phyloP scores from a whole-genome alignment of 495 filamentous ascomycete genomes.

The Letharia lupina region DNA sequence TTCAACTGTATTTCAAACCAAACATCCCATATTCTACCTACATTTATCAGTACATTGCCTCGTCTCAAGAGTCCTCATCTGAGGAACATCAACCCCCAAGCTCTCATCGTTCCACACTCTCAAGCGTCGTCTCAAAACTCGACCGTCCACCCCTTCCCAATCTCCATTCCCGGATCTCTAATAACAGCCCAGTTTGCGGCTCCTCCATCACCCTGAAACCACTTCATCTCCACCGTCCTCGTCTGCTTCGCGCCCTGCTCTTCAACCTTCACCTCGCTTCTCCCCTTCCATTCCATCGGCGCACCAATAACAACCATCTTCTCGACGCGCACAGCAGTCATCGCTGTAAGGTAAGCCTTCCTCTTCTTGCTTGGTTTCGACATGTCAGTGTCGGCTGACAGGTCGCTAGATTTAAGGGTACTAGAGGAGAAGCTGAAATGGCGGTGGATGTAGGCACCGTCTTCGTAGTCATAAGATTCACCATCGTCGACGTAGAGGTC shows the following conservation, averaged over 20 bases:
- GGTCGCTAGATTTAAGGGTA: constrained; percentile 43
- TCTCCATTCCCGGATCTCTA: constrained; percentile 63
- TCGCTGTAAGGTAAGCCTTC: constrained; percentile 63
- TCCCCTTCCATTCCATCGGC: constrained; percentile 59
- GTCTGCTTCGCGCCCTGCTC: constrained; percentile 57
- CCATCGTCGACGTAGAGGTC: constrained; percentile 89
- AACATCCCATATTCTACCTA: neutral
- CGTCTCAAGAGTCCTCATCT: neutral
- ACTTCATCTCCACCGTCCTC: constrained; percentile 49
- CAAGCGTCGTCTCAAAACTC: constrained; percentile 40
- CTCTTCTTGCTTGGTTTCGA: constrained; percentile 53
- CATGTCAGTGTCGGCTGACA: constrained; percentile 36
- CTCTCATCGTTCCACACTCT: neutral
- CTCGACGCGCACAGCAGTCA: constrained; percentile 71
- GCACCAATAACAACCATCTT: constrained; percentile 75
- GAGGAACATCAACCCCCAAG: neutral
- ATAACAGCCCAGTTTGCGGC: constrained; percentile 75
- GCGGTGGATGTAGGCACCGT: constrained; percentile 79
- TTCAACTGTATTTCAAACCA: neutral
- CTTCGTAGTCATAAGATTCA: constrained; percentile 79
- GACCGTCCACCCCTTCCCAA: constrained; percentile 78
- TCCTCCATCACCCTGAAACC: constrained; percentile 46
- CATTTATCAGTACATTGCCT: neutral
- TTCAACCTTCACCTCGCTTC: constrained; percentile 57
- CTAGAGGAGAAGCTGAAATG: constrained; percentile 51